Evolutionary conservation across 768 basidiomycete species (phyloP).

Genomic region (Sarcomyxa edulis): DNA sequence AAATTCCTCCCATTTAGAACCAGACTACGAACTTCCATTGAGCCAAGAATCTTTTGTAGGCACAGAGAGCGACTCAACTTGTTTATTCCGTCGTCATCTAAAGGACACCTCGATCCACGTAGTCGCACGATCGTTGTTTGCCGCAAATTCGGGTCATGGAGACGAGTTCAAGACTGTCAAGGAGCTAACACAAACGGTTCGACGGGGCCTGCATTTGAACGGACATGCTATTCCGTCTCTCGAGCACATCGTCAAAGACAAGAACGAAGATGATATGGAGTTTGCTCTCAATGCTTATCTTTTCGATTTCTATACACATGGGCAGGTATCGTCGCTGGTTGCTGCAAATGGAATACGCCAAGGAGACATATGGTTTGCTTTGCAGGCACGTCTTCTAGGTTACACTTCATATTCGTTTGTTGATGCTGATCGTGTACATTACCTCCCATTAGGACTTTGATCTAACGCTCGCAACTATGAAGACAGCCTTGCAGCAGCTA

Average conservation of each 20-base stretch:
- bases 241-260: constrained; percentile 18
- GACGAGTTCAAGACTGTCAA: constrained; percentile 46
- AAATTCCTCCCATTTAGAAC: constrained; percentile 29
- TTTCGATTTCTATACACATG: constrained; percentile 65
- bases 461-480: constrained; percentile 43
- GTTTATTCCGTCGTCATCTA: constrained; percentile 31
- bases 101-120: constrained; percentile 29
- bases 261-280: constrained; percentile 8
- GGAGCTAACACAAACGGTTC: constrained; percentile 47
- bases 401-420: no score
- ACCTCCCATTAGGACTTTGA: no score
- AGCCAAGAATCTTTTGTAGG: constrained; percentile 26
- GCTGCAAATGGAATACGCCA: constrained; percentile 52
- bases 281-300: constrained; percentile 56
- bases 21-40: constrained; percentile 44
- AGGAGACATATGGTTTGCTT: constrained; percentile 60
- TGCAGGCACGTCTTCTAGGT: no score
- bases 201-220: constrained; percentile 51
- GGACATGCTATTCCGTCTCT: constrained; percentile 59
- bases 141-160: constrained; percentile 61
- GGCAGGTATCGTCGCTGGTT: constrained; percentile 43
- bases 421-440: no score
- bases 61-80: not conserved
- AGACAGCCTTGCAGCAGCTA: constrained; percentile 44
- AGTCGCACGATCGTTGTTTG: constrained; percentile 53